Evolutionary conservation across 768 basidiomycete species (phyloP).

Genomic region (Agaricus blazei): DNA sequence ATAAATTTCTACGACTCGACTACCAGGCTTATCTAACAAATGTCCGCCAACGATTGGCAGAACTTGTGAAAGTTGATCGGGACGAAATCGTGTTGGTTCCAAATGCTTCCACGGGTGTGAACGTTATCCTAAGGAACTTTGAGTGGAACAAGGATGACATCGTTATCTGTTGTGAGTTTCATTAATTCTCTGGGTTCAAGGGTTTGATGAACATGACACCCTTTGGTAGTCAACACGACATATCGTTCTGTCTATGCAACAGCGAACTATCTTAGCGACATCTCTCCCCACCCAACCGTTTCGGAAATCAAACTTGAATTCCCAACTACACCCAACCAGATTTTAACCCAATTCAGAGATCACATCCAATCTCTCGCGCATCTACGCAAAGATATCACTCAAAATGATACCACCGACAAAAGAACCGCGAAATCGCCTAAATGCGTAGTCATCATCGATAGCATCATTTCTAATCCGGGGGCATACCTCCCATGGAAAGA

Average conservation of each 20-base stretch:
- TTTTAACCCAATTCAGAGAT: slow-evolving; percentile 45
- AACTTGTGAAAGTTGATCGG: slow-evolving; percentile 41
- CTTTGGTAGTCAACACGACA: slow-evolving; percentile 28
- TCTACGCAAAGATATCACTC: no score
- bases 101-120: slow-evolving; percentile 62
- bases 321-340: slow-evolving; percentile 49
- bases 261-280: slow-evolving; percentile 49
- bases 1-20: slow-evolving; percentile 43
- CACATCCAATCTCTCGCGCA: slow-evolving; percentile 19
- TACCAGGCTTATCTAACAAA: slow-evolving; percentile 28
- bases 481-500: slow-evolving; percentile 65
- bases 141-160: slow-evolving; percentile 65
- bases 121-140: slow-evolving; percentile 64
- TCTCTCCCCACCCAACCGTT: slow-evolving; percentile 45
- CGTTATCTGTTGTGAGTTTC: slow-evolving; percentile 51
- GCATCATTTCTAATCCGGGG: slow-evolving; percentile 56
- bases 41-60: slow-evolving; percentile 42
- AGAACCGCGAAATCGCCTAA: slow-evolving; percentile 34
- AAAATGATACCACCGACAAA: not conserved
- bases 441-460: slow-evolving; percentile 62
- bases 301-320: slow-evolving; percentile 48
- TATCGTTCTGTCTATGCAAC: slow-evolving; percentile 53
- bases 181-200: not conserved
- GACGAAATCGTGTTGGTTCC: slow-evolving; percentile 58
- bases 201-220: no score